Conservation (phyloP, 768 basidiomycete species). For the Suillus occidentalis region DNA sequence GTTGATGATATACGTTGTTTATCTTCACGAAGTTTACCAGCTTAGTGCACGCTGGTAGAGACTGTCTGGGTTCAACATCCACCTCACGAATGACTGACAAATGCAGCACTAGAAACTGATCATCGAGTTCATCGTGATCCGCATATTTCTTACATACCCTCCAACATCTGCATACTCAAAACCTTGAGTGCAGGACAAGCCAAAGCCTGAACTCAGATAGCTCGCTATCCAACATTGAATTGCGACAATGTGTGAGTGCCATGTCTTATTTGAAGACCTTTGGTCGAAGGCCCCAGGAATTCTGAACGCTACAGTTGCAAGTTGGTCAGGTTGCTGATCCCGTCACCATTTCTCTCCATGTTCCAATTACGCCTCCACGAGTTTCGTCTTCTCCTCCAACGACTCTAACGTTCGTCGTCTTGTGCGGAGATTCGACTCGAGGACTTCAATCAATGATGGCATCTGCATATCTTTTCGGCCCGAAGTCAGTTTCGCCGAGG, state of each 20-base stretch:
- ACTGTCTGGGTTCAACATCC: too few species aligned
- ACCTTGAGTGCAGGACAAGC: too few species aligned
- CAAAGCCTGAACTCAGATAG: too few species aligned
- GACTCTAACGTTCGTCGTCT: conserved; percentile 40
- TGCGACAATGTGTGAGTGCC: conserved; percentile 20
- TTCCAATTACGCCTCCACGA: conserved; percentile 60
- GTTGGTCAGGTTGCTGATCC: conserved; percentile 56
- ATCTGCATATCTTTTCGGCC: conserved; percentile 52
- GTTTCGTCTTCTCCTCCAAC: conserved; percentile 49
- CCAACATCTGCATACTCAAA: too few species aligned
- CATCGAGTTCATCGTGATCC: too few species aligned
- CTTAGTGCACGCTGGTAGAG: too few species aligned
- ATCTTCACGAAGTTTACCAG: too few species aligned
- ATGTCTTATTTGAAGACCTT: too few species aligned
- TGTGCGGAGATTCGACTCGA: neutral
- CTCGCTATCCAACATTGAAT: neutral
- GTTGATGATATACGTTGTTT: too few species aligned
- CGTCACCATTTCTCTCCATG: conserved; percentile 56
- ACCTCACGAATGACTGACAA: too few species aligned
- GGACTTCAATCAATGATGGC: conserved; percentile 8
- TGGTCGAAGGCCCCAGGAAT: conserved; percentile 41
- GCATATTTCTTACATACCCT: too few species aligned
- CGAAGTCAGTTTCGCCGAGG: conserved; percentile 29
- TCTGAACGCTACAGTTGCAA: conserved; percentile 65
- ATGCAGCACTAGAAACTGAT: too few species aligned